A percentile compares a stretch with the other conserved stretches of the same genome.
These are phyloP conservation scores for Ceratobasidium papillatum DNA, from an alignment of 1,284 basidiomycete species.

Conservation along the genomic window DNA sequence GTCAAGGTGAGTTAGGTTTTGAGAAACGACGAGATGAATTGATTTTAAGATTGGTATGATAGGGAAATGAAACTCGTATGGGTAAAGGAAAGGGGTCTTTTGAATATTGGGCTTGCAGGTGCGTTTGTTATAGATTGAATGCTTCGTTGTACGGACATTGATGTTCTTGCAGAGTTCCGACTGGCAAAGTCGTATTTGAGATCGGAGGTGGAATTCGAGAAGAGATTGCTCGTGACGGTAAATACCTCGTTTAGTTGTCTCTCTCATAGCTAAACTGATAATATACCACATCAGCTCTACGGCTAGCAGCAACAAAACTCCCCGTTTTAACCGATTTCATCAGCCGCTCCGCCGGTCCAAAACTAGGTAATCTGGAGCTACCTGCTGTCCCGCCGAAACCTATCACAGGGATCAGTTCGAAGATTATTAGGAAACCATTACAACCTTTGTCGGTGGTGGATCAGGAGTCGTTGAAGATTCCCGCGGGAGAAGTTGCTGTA, in stretches of 20 bases:
- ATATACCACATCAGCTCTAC: conserved; percentile 68
- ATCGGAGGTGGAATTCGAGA: conserved; percentile 91
- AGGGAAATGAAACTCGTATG: conserved; percentile 99
- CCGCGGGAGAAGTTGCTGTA: conserved; percentile 18
- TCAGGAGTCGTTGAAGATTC: conserved; percentile 30
- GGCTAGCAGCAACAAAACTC: conserved; percentile 89
- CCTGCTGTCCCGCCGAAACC: conserved; percentile 27
- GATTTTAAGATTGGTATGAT: neutral
- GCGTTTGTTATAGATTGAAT: conserved; percentile 48
- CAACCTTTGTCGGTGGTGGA: conserved; percentile 13
- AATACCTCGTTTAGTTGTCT: conserved; percentile 46
- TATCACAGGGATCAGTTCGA: conserved; percentile 26
- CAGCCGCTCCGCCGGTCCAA: conserved; percentile 71
- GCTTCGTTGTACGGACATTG: neutral
- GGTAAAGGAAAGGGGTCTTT: conserved; percentile 98
- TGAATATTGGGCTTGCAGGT: conserved; percentile 97
- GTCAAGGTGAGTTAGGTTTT: conserved; percentile 73
- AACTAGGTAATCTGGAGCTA: conserved; percentile 77
- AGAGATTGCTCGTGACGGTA: conserved; percentile 93
- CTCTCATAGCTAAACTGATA: conserved; percentile 12
- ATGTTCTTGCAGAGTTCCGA: conserved; percentile 70
- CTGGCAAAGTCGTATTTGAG: conserved; percentile 94
- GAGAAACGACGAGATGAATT: neutral
- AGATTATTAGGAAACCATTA: conserved; percentile 32
- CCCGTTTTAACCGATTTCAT: conserved; percentile 93